Base-by-base conservation (phyloP, 371 early-diverging fungal genomes). In the Mortierella sp. region DNA sequence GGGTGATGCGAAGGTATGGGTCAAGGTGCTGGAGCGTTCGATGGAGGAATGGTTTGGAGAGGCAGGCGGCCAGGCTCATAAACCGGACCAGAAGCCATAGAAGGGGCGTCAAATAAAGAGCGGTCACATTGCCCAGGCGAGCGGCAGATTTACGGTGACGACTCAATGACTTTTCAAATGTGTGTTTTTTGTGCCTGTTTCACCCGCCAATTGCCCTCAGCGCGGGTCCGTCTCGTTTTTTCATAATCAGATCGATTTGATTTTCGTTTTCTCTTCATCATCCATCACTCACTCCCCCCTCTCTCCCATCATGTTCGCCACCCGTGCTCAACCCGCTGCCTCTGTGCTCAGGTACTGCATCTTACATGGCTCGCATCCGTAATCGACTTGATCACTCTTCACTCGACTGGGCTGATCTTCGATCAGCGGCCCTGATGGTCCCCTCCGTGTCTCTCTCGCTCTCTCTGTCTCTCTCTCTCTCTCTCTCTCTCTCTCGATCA, bases 261-360 rank as follows among this genome's bases (percentile, higher is more conserved):
- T 53, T 55, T 48, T 49, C 42, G 27, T 21, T 55, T 49, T 48
- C 55, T 48, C 43, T 32, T 57, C 55, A 34, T 34, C 37, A 34
- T 14, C 59, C 65, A 55, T 60, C 46, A 60, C 28, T 46, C 59
- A 23, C 51, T 47, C 53, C 32, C 59, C 53, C 28, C 39, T 30
- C 49, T 41, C 37, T n/a, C 19, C 41, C 68, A 67, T 49, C 68
- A 75, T 75, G 76, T 75, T 75, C 70, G 76, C 76, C 53, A 64
- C 76, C 47, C 76, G 76, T 75, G 76, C 69, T 41, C 76, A 75
- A 64, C 76, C 76, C 76, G 57, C 60, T 64, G 76, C 76, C 64
- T 64, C 64, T 47, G 76, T 61, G 60, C 64, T 75, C 59, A 75
- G 76, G 76, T 75, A 75, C 58, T n/a, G n/a, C n/a, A n/a, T n/a